These are phyloP conservation scores for Striga asiatica DNA, from an alignment of 257 asterid genomes.

Conservation along the genomic window DNA sequence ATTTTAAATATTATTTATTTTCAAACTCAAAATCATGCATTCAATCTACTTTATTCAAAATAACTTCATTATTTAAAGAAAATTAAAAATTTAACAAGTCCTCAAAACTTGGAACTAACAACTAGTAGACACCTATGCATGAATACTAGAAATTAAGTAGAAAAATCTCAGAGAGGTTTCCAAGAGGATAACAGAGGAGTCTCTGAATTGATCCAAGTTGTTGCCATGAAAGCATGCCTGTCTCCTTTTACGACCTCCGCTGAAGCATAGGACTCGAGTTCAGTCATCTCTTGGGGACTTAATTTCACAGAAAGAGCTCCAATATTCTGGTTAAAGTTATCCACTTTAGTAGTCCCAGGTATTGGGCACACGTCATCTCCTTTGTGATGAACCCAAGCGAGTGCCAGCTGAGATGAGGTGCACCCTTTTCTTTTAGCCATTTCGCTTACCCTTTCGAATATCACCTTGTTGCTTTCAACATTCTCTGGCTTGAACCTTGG, in stretches of 20 bases:
- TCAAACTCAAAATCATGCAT: no score
- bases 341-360: slow-evolving; percentile 25
- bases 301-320: slow-evolving; percentile 17
- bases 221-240: slow-evolving; percentile 10
- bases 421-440: slow-evolving; percentile 22
- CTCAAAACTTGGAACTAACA: not conserved
- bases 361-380: slow-evolving; percentile 24
- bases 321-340: slow-evolving; percentile 15
- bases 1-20: no score
- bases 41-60: no score
- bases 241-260: slow-evolving; percentile 14
- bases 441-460: slow-evolving; percentile 15
- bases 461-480: slow-evolving; percentile 16
- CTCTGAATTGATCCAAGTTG: slow-evolving; percentile 11
- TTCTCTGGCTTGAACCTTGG: slow-evolving; percentile 26
- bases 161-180: slow-evolving; percentile 1
- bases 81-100: no score
- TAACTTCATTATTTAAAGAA: no score
- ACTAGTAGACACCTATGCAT: not conserved
- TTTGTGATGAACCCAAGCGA: slow-evolving; percentile 27
- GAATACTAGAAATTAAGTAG: not conserved
- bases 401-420: slow-evolving; percentile 22
- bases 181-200: slow-evolving; percentile 22
- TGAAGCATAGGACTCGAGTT: slow-evolving; percentile 12
- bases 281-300: slow-evolving; percentile 14